Evolutionary conservation across 306 rosid genomes (phyloP).

Genomic region (Sindora glabra): DNA sequence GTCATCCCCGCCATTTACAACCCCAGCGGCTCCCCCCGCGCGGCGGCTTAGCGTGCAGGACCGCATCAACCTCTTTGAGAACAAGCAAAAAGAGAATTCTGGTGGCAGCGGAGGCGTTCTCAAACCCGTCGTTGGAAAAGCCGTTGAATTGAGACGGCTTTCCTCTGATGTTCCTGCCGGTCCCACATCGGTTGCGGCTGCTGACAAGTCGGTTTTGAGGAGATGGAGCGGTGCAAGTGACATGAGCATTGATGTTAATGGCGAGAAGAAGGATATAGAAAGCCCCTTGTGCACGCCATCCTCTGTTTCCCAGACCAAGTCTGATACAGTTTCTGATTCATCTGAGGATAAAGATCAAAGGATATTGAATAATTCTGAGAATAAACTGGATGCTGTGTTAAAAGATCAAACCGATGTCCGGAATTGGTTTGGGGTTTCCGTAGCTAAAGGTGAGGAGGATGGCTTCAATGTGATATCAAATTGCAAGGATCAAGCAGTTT

Average conservation of each 20-base stretch:
- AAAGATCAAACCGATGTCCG: slow-evolving; percentile 25
- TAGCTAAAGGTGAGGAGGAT: slow-evolving; percentile 24
- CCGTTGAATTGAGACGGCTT: slow-evolving; percentile 65
- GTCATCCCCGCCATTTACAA: slow-evolving; percentile 4
- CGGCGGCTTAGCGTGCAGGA: slow-evolving; percentile 97
- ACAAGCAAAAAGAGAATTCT: slow-evolving; percentile 77
- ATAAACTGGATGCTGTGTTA: slow-evolving; percentile 7
- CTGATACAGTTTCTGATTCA: slow-evolving; percentile 5
- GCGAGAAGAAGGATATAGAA: slow-evolving; percentile 50
- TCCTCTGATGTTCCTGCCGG: slow-evolving; percentile 60
- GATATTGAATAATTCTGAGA: slow-evolving; percentile 15
- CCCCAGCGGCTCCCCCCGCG: slow-evolving; percentile 31
- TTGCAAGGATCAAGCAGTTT: slow-evolving; percentile 37
- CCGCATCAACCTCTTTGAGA: slow-evolving; percentile 90
- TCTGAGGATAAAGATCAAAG: slow-evolving; percentile 33
- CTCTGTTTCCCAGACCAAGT: slow-evolving; percentile 31
- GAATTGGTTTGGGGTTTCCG: not conserved
- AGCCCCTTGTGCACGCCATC: slow-evolving; percentile 54
- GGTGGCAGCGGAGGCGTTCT: no score
- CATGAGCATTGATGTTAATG: slow-evolving; percentile 84
- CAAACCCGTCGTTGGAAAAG: slow-evolving; percentile 56
- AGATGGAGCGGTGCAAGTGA: slow-evolving; percentile 97
- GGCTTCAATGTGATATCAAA: slow-evolving; percentile 13
- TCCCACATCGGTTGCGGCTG: slow-evolving; percentile 28
- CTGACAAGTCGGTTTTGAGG: slow-evolving; percentile 52